Base-by-base conservation (phyloP, 306 rosid species). In the Rubus idaeus region DNA sequence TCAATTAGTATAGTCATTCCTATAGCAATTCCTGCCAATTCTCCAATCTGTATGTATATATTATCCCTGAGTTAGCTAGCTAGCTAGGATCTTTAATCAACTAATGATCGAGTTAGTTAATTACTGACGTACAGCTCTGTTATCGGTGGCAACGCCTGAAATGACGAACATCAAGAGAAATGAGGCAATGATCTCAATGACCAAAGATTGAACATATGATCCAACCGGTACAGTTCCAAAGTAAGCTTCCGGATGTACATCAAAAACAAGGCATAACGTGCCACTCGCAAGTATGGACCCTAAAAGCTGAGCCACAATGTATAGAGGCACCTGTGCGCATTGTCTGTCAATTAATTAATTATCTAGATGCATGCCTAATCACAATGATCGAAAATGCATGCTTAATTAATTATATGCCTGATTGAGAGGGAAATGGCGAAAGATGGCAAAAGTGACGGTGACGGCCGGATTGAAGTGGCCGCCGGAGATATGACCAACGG, bases 141-240 rank as follows among this genome's bases (percentile, higher is more conserved):
- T 83, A 46, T 92, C 96, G 0, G 97, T 90, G 84, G 97, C 64
- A 58, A 92, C 91, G 0, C 91, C 96, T 45, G 88, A 92, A n/a
- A 82, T 62, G 55, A 90, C 97, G 76, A 90, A 90, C 91, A 92
- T 88, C 66, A 90, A 84, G 52, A 90, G 71, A 77, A 88, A 88
- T 3, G 96, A 78, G 13, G 88, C 16, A 30, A 92, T 57, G 5
- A 90, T 80, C 83, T 92, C 96, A 7, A 90, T 21, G 5, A 84
- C 73, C 46, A 92, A 81, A 60, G 90, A 79, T 75, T 86, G 93
- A 17, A 37, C 3, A 35, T 81, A 1, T 0, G 89, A 42, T 58
- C 96, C 96, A 39, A 78, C 20, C 0, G 93, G 97, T 5, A 46
- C 17, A 0, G 96, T 92, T 78, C 97, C 93, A 53, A 83, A 88